Evolutionary conservation across 2,329 filamentous ascomycete genomes (phyloP).

Genomic region (Albifimbria verrucaria): DNA sequence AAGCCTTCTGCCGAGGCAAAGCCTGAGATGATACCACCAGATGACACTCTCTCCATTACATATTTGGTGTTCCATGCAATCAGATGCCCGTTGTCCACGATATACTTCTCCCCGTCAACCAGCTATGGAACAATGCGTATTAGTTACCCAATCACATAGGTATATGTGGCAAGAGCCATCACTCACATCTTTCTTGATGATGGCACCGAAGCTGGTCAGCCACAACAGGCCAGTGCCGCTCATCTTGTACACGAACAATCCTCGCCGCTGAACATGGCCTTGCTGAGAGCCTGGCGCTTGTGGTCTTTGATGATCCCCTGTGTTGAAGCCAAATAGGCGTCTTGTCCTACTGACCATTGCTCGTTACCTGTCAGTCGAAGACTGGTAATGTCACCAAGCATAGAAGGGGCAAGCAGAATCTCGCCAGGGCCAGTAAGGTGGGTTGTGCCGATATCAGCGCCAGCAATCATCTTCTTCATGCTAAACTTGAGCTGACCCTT

Average conservation of each 20-base stretch:
- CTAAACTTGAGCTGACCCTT: conserved; percentile 82
- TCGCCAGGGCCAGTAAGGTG: conserved; percentile 89
- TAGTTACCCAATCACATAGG: no score
- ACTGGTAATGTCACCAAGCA: conserved; percentile 81
- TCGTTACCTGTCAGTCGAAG: conserved; percentile 70
- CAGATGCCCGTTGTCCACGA: conserved; percentile 88
- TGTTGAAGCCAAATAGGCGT: conserved; percentile 82
- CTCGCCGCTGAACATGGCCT: conserved; percentile 95
- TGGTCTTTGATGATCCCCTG: conserved; percentile 86
- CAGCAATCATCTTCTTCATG: conserved; percentile 84
- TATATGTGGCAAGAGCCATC: background rate
- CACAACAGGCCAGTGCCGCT: conserved; percentile 78
- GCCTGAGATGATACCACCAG: conserved; percentile 88
- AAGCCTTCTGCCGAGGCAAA: conserved; percentile 80
- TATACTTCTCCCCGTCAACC: conserved; percentile 75
- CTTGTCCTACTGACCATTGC: conserved; percentile 80
- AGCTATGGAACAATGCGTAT: conserved; percentile 34
- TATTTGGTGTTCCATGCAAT: conserved; percentile 98
- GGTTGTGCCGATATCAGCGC: conserved; percentile 75
- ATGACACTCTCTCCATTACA: conserved; percentile 82
- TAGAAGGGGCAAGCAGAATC: conserved; percentile 74
- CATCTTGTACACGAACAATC: conserved; percentile 86
- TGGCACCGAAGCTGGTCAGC: conserved; percentile 91
- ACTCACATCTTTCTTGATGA: conserved; percentile 88
- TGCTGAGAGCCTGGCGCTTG: conserved; percentile 80